Evolutionary conservation across 208 protist genomes (phyloP).

Genomic region (Trypanosoma brucei): DNA sequence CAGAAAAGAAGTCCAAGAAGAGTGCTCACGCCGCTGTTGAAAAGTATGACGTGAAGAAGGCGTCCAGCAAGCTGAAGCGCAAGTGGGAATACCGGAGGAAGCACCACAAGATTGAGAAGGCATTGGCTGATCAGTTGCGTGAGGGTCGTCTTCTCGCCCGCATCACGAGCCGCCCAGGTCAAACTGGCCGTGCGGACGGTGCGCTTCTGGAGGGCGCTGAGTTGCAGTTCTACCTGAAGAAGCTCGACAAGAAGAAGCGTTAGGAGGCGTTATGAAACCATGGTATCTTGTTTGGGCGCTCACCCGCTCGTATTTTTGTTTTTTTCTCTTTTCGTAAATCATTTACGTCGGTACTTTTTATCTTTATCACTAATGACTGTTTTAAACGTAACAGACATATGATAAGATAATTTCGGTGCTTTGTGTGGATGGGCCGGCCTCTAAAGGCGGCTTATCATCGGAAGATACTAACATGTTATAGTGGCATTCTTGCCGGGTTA

Average conservation of each 20-base stretch:
- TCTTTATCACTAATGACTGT: no score
- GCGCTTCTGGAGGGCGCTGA: constrained; percentile 99
- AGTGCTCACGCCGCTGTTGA: constrained; percentile 31
- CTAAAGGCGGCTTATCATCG: no score
- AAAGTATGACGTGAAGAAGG: constrained; percentile 78
- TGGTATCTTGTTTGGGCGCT: neutral
- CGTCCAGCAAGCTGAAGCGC: constrained; percentile 66
- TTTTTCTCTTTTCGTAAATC: constrained; percentile 3
- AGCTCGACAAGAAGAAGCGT: constrained; percentile 98
- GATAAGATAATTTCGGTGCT: no score
- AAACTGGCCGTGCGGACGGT: constrained; percentile 97
- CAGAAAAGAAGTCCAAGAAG: constrained; percentile 81
- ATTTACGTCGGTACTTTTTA: neutral
- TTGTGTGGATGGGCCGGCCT: no score
- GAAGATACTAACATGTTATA: no score
- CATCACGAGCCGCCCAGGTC: constrained; percentile 97
- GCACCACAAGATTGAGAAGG: constrained; percentile 83
- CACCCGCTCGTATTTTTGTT: constrained; percentile 3
- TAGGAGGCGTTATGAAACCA: constrained; percentile 11
- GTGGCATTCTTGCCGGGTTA: neutral
- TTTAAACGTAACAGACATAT: no score
- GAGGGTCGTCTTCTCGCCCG: constrained; percentile 93
- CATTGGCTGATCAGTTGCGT: constrained; percentile 90
- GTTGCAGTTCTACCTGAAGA: constrained; percentile 99
- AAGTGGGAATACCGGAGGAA: constrained; percentile 62